Evolutionary conservation across 768 basidiomycete species (phyloP), one percentile per base, ranked within the genome.

Genomic region (Trametes cingulata): DNA sequence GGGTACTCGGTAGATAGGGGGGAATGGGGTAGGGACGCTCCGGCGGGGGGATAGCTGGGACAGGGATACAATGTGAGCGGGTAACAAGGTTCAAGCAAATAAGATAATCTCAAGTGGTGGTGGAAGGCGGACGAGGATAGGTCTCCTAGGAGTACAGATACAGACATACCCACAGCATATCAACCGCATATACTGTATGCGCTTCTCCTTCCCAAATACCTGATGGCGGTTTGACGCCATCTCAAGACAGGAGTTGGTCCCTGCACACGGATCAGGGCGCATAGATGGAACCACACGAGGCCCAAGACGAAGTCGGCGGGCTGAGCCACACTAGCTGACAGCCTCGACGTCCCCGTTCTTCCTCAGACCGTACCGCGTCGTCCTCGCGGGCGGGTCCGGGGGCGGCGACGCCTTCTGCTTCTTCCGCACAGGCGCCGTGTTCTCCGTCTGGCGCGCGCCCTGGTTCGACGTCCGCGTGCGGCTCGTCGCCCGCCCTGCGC

Each of bases 341-440:
- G 39, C 47, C 39, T 49, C 56, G n/a, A 50, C 56, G n/a, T 57
- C 47, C 17, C 39, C 47, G 47, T 49, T 54, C 47, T 39, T 40
- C 46, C 59, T 19, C 13, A 20, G 60, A 17, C 40, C 51, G 43
- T 52, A 43, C 5, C 58, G 51, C 24, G 58, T 53, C 43, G 36
- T 36, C 43, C 50, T 24, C 22, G 20, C 51, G 7, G 49, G 9
- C 5, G 22, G 35, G 41, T 52, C 58, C 39, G 52, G 50, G 17
- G 64, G 64, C 6, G 67, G 62, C 0, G 68, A 67, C 41, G 47
- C 27, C 37, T 63, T 64, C 36, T 58, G 47, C 55, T 60, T 65
- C 58, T 63, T 65, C 39, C 29, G 35, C 14, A 22, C 29, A 1
- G 65, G 61, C 9, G 36, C 61, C 33, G 42, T 5, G 41, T 50